Conservation (phyloP, 768 basidiomycete species). For the Rhizopogon sp. region DNA sequence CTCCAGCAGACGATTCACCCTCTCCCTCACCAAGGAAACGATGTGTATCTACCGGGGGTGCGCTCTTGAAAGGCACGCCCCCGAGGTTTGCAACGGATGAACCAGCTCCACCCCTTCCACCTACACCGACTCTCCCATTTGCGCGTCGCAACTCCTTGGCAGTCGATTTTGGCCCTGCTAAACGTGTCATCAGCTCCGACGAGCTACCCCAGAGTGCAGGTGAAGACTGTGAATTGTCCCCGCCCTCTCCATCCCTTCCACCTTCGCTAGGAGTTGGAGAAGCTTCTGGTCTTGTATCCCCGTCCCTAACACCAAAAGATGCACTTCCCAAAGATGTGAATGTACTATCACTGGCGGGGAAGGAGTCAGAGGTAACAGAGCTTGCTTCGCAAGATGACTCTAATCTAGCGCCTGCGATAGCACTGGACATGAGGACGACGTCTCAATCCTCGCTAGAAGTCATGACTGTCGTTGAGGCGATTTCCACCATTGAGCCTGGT, state of each 20-base stretch:
- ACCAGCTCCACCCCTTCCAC: constrained; percentile 22
- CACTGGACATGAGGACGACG: neutral
- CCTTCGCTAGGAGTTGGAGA: neutral
- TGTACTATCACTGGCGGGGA: neutral
- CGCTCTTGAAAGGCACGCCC: constrained; percentile 10
- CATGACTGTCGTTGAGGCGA: neutral
- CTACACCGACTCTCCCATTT: neutral
- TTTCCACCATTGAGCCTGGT: neutral
- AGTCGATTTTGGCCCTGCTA: constrained; percentile 15
- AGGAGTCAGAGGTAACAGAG: neutral
- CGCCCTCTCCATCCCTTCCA: neutral
- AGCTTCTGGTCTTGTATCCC: neutral
- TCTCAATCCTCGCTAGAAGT: neutral
- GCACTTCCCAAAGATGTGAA: neutral
- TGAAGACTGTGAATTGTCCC: constrained; percentile 2
- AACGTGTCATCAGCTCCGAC: constrained; percentile 14
- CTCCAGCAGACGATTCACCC: constrained; percentile 11
- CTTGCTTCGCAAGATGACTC: neutral
- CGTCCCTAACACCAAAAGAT: neutral
- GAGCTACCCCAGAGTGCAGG: constrained; percentile 1
- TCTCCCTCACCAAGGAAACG: constrained; percentile 18
- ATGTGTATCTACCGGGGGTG: constrained; percentile 23
- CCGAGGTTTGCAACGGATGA: constrained; percentile 12
- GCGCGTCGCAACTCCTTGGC: constrained; percentile 26
- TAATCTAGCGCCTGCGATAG: neutral